Evolutionary conservation across 176 grass and related monocot genomes (phyloP), one percentile per base, ranked within the genome.

Genomic region (Rhynchospora pubera): DNA sequence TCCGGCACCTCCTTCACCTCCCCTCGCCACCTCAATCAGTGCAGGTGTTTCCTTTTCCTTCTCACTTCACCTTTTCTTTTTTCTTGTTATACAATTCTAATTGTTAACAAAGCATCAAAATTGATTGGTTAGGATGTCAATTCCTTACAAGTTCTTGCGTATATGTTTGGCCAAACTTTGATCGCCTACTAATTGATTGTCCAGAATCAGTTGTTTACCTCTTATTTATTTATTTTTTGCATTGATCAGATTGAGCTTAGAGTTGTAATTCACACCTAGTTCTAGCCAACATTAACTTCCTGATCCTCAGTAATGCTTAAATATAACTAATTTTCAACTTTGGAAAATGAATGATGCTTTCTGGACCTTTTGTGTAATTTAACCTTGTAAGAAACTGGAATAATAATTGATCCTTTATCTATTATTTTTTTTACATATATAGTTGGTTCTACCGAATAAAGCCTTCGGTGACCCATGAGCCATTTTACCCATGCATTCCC

Each of bases 401-500:
- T 57, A 60, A 34, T 84, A 16, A 62, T 1, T 78, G 34, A 62
- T 52, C 46, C 63, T 64, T 7, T 53, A 43, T 14, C 28, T 46
- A 0, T 10, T 16, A 39, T 55, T 15, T 9, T 46, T 62, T 71
- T 9, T 61, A 59, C 0, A 26, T 7, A 45, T 79, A 53, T 85
- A 97, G 94, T 61, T 97, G 92, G 95, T 65, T 97, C 3, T 97
- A 97, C 80, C 90, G 95, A 70, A 91, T 94, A 88, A 97, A 97
- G 92, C 95, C 95, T 6, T 97, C 95, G 9, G 95, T 97, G 79
- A 97, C 95, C 69, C 95, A 97, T 83, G 88, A 94, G 57, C 95
- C 95, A 10, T 94, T 97, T 80, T 90, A 94, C 74, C 87, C 90
- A 3, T 92, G 91, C 18, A 15, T 48, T 42, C 92, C 87, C 30